Base-by-base conservation (phyloP, 371 early-diverging fungal genomes). In the Lichtheimia corymbifera region DNA sequence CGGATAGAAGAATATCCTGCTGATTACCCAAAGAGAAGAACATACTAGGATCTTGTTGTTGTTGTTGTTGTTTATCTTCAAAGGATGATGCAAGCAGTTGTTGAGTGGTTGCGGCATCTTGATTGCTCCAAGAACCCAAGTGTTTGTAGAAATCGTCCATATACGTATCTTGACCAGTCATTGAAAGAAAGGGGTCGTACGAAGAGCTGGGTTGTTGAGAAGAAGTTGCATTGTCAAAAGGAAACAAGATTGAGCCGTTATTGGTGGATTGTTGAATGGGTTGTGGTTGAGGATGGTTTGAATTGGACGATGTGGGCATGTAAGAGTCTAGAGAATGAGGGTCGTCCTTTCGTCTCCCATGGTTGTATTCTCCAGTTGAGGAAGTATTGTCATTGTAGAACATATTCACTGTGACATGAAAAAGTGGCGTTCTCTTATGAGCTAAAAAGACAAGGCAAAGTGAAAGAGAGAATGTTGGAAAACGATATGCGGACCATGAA, bases 1-100 rank as follows among this genome's bases (percentile, higher is more conserved):
- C 70, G 18, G 65, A 64, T 40, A 69, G 30, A n/a, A 69, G 57
- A 52, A 69, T 69, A 12, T 52, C 70, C 52, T 69, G 69, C 27
- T 51, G 60, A 13, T 62, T 55, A n/a, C 56, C 58, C n/a, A 63
- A 12, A 2, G 59, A 43, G 25, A 44, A 28, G 25, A 65, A 59
- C 53, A 51, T 22, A 52, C 52, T 53, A 17, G 22, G 47, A 47
- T 47, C 47, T 47, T 43, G 44, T 43, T n/a, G 44, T n/a, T 12
- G 44, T 22, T 22, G 22, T 22, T 51, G 51, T 51, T 51, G 50
- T 4, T 13, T 47, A 22, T 22, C 47, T 18, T 47, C 47, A 47
- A 47, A 47, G 47, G 47, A 47, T 18, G 47, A 47, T 47, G 22
- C n/a, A 47, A 47, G 22, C 47, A 18, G 47, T 18, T 47, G n/a